Evolutionary conservation across 2,329 filamentous ascomycete genomes (phyloP).

Genomic region (Monascus ruber): DNA sequence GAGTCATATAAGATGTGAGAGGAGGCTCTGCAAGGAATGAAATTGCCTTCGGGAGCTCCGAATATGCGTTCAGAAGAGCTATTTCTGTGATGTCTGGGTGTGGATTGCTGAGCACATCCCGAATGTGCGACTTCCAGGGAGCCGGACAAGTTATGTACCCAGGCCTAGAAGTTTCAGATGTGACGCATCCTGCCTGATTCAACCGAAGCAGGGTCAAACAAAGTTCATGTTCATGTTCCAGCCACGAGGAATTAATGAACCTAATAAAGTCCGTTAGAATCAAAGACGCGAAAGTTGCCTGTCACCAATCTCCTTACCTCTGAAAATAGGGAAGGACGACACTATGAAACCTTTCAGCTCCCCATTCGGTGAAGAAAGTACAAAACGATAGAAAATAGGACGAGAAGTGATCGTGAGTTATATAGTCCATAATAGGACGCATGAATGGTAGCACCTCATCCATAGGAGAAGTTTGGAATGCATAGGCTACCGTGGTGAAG

Average conservation of each 20-base stretch:
- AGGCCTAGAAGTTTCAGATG: conserved; percentile 31
- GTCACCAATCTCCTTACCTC: conserved; percentile 38
- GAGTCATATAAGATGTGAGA: conserved; percentile 54
- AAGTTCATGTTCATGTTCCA: conserved; percentile 53
- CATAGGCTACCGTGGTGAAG: conserved; percentile 45
- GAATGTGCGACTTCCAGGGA: conserved; percentile 60
- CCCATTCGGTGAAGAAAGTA: conserved; percentile 64
- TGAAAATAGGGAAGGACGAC: conserved; percentile 75
- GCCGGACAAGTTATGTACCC: conserved; percentile 30
- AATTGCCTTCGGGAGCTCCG: conserved; percentile 52
- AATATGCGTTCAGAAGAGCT: conserved; percentile 56
- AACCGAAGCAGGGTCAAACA: conserved; percentile 59
- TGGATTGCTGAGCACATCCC: conserved; percentile 51
- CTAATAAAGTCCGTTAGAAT: conserved; percentile 29
- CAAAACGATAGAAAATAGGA: conserved; percentile 76
- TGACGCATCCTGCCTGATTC: conserved; percentile 38
- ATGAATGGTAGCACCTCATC: conserved; percentile 65
- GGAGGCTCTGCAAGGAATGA: conserved; percentile 49
- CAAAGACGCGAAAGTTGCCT: conserved; percentile 6
- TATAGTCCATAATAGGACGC: conserved; percentile 50
- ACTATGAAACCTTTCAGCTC: conserved; percentile 61
- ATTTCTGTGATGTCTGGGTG: conserved; percentile 44
- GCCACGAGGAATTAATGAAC: conserved; percentile 67
- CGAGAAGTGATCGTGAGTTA: conserved; percentile 56
- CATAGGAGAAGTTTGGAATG: conserved; percentile 66